Percentiles rank a stretch among this genome's conserved stretches.
Conservation (phyloP, 2,329 filamentous ascomycete species). For the Didymella arachidicola region DNA sequence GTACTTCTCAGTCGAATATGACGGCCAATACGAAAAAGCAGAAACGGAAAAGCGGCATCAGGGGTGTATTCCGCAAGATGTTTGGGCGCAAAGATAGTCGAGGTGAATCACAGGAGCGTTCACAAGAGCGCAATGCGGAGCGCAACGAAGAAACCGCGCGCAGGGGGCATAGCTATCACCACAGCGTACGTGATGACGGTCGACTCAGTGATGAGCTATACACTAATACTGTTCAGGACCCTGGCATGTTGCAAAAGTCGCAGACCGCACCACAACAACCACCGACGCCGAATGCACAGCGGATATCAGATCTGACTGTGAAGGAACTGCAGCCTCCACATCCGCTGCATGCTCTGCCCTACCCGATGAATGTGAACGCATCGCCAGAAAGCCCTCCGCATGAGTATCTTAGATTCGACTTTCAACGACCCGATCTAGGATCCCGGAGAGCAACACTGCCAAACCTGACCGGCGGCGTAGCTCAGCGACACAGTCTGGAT, state of each 20-base stretch:
- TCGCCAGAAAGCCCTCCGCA: conserved; percentile 46
- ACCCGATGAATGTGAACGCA: conserved; percentile 53
- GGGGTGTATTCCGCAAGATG: conserved; percentile 50
- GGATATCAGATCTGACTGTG: conserved; percentile 48
- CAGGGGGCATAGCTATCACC: conserved; percentile 45
- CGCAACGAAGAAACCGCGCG: conserved; percentile 30
- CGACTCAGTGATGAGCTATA: neutral
- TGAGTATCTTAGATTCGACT: conserved; percentile 47
- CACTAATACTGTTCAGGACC: conserved; percentile 36
- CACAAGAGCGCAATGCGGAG: conserved; percentile 28
- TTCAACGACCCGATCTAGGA: conserved; percentile 30
- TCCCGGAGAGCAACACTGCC: conserved; percentile 49
- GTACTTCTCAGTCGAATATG: conserved; percentile 27
- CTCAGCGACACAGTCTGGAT: conserved; percentile 41
- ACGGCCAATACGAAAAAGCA: conserved; percentile 37
- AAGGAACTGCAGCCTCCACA: conserved; percentile 45
- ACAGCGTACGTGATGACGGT: conserved; percentile 40
- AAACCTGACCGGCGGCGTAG: conserved; percentile 35
- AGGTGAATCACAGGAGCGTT: conserved; percentile 33
- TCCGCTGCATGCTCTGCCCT: conserved; percentile 48
- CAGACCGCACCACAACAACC: conserved; percentile 14
- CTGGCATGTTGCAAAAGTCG: conserved; percentile 33
- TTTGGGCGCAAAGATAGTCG: conserved; percentile 45
- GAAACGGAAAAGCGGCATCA: conserved; percentile 48
- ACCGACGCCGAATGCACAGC: conserved; percentile 30